Conservation (phyloP, 225 moss, liverwort and hornwort species). For the Takakia lepidozioides region DNA sequence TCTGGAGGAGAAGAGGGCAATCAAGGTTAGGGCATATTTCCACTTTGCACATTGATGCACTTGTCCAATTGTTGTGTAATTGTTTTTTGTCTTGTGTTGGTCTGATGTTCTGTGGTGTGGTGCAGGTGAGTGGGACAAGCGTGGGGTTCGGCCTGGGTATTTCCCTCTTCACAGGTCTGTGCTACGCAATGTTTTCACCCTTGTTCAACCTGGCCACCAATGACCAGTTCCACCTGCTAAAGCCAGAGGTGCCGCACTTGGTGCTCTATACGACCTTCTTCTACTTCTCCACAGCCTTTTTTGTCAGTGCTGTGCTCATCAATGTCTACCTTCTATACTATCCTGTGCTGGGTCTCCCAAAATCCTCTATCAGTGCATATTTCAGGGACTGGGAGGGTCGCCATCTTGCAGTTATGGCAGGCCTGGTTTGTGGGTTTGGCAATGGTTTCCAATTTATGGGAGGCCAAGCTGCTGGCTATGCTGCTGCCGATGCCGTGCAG, state of each 20-base stretch:
- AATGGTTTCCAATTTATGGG: constrained; percentile 33
- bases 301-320: constrained; percentile 10
- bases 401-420: constrained; percentile 18
- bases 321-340: constrained; percentile 20
- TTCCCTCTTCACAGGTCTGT: constrained; percentile 17
- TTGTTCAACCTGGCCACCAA: constrained; percentile 29
- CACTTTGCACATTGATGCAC: background rate
- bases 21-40: constrained; percentile 39
- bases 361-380: constrained; percentile 19
- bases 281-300: constrained; percentile 27
- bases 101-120: constrained; percentile 1
- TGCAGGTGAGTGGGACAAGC: constrained; percentile 16
- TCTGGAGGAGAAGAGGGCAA: constrained; percentile 52
- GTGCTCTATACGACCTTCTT: constrained; percentile 26
- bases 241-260: constrained; percentile 21
- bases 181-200: constrained; percentile 24
- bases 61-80: background rate
- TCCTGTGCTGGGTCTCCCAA: constrained; percentile 21
- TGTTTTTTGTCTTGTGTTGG: background rate
- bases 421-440: constrained; percentile 22
- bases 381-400: constrained; percentile 18
- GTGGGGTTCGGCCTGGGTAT: constrained; percentile 18
- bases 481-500: constrained; percentile 23
- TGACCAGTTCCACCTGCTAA: constrained; percentile 23
- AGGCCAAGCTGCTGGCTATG: constrained; percentile 31